A percentile compares a stretch with the other conserved stretches of the same genome.
Evolutionary conservation across 805 yeast genomes (phyloP).

Genomic region (Sungouiella thailandica): DNA sequence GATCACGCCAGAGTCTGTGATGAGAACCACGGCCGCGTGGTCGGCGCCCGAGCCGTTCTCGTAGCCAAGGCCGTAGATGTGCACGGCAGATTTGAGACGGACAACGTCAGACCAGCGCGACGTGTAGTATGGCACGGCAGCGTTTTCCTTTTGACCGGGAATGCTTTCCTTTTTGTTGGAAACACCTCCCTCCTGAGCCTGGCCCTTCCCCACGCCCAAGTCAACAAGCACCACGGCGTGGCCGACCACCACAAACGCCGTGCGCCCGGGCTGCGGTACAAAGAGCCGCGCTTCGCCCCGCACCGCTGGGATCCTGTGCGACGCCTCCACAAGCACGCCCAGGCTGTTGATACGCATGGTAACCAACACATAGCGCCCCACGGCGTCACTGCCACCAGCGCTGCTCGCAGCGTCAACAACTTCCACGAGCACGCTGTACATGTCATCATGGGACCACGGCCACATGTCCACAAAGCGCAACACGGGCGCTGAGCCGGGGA

Average conservation of each 20-base stretch:
- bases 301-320: conserved; percentile 56
- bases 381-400: conserved; percentile 9
- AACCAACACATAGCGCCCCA: conserved; percentile 39
- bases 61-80: conserved; percentile 56
- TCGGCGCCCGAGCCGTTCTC: conserved; percentile 35
- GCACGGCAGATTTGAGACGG: conserved; percentile 46
- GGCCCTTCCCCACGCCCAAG: conserved; percentile 32
- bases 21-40: conserved; percentile 41
- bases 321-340: conserved; percentile 53
- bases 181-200: too few species aligned
- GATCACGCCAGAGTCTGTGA: conserved; percentile 59
- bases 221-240: conserved; percentile 66
- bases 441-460: conserved; percentile 21
- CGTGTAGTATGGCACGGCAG: conserved; percentile 24
- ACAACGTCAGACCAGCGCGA: conserved; percentile 82
- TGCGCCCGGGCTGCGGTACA: conserved; percentile 53
- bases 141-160: too few species aligned
- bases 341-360: conserved; percentile 49
- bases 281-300: conserved; percentile 42
- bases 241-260: conserved; percentile 57
- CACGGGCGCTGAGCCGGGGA: conserved; percentile 46
- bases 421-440: conserved; percentile 9
- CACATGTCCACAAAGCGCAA: conserved; percentile 60
- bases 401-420: conserved; percentile 11
- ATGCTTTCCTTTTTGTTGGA: too few species aligned